Evolutionary conservation across 441 rosid species (phyloP).

Genomic region (Erysimum cheiri): DNA sequence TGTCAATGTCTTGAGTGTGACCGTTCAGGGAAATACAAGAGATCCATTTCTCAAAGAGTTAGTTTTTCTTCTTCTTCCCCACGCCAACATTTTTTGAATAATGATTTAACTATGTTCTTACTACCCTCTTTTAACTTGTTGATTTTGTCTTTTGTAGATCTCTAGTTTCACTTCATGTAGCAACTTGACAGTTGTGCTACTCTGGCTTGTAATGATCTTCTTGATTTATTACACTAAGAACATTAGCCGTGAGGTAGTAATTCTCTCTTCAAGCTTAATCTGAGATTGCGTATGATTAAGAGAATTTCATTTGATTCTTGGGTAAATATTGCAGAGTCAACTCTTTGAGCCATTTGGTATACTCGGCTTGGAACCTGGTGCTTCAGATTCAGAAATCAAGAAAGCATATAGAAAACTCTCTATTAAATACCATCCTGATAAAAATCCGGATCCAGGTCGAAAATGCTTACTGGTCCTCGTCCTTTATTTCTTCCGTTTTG

Average conservation of each 20-base stretch:
- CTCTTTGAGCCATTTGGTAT: slow-evolving; percentile 89
- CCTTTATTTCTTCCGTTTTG: slow-evolving; percentile 16
- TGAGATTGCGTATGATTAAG: not conserved
- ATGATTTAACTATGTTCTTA: not conserved
- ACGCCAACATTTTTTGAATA: not conserved
- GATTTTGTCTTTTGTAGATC: slow-evolving; percentile 55
- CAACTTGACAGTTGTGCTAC: slow-evolving; percentile 80
- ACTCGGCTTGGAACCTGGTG: slow-evolving; percentile 85
- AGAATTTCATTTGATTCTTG: slow-evolving; percentile 18
- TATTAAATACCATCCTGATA: slow-evolving; percentile 94
- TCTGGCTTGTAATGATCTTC: slow-evolving; percentile 86
- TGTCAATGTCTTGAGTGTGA: slow-evolving; percentile 84
- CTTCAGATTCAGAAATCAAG: slow-evolving; percentile 82
- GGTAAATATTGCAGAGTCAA: slow-evolving; percentile 59
- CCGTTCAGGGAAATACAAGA: slow-evolving; percentile 84
- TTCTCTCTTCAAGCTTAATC: not conserved
- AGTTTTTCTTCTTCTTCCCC: slow-evolving; percentile 35
- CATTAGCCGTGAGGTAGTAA: slow-evolving; percentile 79
- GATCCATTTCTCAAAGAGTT: slow-evolving; percentile 75
- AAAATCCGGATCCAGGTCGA: slow-evolving; percentile 99
- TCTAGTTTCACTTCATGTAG: slow-evolving; percentile 85
- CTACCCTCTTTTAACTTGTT: not conserved
- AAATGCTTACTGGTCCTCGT: slow-evolving; percentile 43
- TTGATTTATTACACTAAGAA: slow-evolving; percentile 80
- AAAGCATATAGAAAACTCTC: slow-evolving; percentile 93